A percentile compares a stretch with the other conserved stretches of the same genome.
These are phyloP conservation scores for Blastocystis hominis DNA, from an alignment of 352 stramenopile genomes.

Conservation along the genomic window DNA sequence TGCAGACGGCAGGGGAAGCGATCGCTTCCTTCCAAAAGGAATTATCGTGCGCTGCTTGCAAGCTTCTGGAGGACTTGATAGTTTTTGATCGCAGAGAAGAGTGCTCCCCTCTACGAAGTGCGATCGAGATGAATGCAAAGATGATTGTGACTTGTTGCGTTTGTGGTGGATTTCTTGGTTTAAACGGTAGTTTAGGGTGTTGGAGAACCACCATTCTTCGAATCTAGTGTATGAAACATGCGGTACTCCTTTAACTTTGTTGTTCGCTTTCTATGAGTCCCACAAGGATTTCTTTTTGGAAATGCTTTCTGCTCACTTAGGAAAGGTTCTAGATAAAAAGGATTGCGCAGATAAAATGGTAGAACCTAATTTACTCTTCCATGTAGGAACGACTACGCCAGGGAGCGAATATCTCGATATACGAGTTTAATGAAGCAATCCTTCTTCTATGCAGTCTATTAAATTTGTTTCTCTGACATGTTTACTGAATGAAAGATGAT, in stretches of 20 bases:
- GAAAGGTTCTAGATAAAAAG: not conserved
- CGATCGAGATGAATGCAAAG: not conserved
- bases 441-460: not conserved
- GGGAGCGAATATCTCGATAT: not conserved
- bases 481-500: not conserved
- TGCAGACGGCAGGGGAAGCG: not conserved
- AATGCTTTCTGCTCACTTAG: not conserved
- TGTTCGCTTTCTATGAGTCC: conserved; percentile 19
- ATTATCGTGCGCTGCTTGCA: not conserved
- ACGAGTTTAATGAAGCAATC: conserved; percentile 15
- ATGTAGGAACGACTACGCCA: not conserved
- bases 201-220: not conserved
- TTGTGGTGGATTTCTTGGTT: not conserved
- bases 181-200: not conserved
- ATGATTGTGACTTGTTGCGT: not conserved
- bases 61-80: not conserved
- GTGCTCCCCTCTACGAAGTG: not conserved
- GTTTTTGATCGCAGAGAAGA: not conserved
- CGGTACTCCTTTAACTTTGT: not conserved
- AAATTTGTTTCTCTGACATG: not conserved
- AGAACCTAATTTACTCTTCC: not conserved
- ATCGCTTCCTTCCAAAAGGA: conserved; percentile 9
- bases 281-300: not conserved
- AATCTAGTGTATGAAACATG: conserved; percentile 38
- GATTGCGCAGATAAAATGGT: not conserved